Conservation (phyloP, 2,329 filamentous ascomycete species). For the Arthrobotrys conoides region DNA sequence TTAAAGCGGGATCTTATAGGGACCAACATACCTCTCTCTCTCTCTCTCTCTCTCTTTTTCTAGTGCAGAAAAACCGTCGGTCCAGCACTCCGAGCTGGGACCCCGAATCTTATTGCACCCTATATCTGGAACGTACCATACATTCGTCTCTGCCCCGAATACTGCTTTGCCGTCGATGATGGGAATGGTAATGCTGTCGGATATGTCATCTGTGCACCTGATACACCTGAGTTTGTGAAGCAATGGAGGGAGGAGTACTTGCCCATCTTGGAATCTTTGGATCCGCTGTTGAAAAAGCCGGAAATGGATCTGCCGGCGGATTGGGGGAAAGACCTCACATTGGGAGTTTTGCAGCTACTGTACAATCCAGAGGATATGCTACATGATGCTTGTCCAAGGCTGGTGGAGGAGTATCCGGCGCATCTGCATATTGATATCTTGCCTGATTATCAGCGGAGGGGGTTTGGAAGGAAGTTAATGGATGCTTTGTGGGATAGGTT, state of each 20-base stretch:
- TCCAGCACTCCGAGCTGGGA: conserved; percentile 49
- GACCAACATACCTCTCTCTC: conserved; percentile 3
- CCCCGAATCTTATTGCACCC: conserved; percentile 51
- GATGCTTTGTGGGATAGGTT: conserved; percentile 63
- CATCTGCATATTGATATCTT: conserved; percentile 67
- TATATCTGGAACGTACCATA: conserved; percentile 65
- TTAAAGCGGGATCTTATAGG: neutral
- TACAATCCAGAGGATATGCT: conserved; percentile 48
- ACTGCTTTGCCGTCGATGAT: conserved; percentile 66
- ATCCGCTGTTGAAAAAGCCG: conserved; percentile 52
- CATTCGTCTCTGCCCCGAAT: conserved; percentile 64
- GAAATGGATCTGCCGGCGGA: conserved; percentile 57
- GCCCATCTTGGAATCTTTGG: conserved; percentile 61
- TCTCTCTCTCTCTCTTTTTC: neutral
- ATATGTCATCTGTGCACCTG: conserved; percentile 66
- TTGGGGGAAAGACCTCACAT: conserved; percentile 59
- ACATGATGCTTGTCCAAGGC: conserved; percentile 29
- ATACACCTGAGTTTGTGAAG: conserved; percentile 64
- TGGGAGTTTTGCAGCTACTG: conserved; percentile 57
- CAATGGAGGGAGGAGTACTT: conserved; percentile 65
- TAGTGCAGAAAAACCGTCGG: conserved; percentile 61
- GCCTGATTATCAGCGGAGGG: conserved; percentile 65
- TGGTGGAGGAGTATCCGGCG: conserved; percentile 65
- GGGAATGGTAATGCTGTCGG: conserved; percentile 65
- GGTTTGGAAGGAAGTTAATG: conserved; percentile 65